Evolutionary conservation across 2,329 filamentous ascomycete species (phyloP).

Genomic region (Botrytis tulipae): DNA sequence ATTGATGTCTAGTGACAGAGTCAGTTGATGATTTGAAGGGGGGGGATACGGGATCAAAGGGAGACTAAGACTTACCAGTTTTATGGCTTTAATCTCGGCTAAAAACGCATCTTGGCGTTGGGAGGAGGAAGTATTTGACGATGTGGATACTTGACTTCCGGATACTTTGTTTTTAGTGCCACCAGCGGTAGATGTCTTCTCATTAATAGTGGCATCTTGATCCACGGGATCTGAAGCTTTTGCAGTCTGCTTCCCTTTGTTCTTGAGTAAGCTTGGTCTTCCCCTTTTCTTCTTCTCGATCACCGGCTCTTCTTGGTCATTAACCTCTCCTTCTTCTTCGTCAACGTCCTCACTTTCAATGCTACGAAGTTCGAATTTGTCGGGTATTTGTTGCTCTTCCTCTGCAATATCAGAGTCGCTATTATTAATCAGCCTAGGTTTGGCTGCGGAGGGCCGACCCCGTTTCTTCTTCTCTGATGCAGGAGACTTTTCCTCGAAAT

Average conservation of each 20-base stretch:
- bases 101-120: constrained; percentile 32
- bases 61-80: constrained; percentile 31
- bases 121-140: background rate
- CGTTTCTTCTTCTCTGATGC: background rate
- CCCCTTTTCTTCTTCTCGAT: constrained; percentile 16
- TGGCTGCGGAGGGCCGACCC: constrained; percentile 2
- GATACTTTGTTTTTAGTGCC: background rate
- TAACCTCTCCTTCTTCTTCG: background rate
- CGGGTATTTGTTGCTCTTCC: background rate
- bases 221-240: background rate
- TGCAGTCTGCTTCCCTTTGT: background rate
- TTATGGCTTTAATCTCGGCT: constrained; percentile 36
- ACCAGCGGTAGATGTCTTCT: background rate
- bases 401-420: background rate
- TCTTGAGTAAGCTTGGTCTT: constrained; percentile 8
- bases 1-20: constrained; percentile 31
- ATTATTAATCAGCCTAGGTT: background rate
- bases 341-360: background rate
- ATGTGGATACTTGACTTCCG: background rate
- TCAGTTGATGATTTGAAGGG: constrained; percentile 39
- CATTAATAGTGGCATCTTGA: background rate
- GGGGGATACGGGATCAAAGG: background rate
- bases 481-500: background rate
- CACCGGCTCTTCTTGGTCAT: background rate
- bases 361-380: background rate